phyloP scores from a whole-genome alignment of 371 early-diverging fungal species.

The Apophysomyces sp. region DNA sequence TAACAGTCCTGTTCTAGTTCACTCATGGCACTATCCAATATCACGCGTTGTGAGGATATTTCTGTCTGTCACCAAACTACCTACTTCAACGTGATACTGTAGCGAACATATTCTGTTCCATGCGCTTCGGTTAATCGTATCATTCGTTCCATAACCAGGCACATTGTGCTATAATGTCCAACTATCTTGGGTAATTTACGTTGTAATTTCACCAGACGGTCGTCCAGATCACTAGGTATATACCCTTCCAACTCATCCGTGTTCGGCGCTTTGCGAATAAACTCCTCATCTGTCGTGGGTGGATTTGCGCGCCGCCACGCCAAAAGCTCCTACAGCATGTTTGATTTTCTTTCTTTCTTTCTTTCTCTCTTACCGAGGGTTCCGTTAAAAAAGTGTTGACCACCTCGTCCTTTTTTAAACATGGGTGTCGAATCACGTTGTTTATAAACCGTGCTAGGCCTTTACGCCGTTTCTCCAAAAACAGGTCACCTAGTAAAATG shows the following conservation, averaged over 20 bases:
- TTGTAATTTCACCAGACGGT: constrained; percentile 50
- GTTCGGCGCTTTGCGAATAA: constrained; percentile 33
- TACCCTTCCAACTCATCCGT: constrained; percentile 35
- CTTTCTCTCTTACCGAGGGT: constrained; percentile 50
- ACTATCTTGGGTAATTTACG: constrained; percentile 49
- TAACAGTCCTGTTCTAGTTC: constrained; percentile 59
- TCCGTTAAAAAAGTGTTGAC: constrained; percentile 68
- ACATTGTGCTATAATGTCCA: constrained; percentile 62
- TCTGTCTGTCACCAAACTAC: background rate
- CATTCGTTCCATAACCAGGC: constrained; percentile 66
- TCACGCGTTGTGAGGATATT: background rate
- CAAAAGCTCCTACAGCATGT: constrained; percentile 33
- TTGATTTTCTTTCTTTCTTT: constrained; percentile 19
- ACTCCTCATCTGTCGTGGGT: constrained; percentile 55
- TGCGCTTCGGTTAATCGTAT: constrained; percentile 65
- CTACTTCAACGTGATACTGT: constrained; percentile 56
- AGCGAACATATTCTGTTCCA: constrained; percentile 58
- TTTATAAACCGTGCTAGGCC: constrained; percentile 78
- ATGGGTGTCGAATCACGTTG: constrained; percentile 76
- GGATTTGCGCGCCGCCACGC: constrained; percentile 54
- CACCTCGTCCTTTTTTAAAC: constrained; percentile 62
- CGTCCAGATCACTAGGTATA: constrained; percentile 52
- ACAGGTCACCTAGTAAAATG: constrained; percentile 56
- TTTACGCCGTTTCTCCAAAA: constrained; percentile 72
- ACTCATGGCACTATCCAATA: constrained; percentile 3